Evolutionary conservation across 1,139 yeast genomes (phyloP), one percentile per base, ranked within the genome.

Genomic region (Meyerozyma sp.): DNA sequence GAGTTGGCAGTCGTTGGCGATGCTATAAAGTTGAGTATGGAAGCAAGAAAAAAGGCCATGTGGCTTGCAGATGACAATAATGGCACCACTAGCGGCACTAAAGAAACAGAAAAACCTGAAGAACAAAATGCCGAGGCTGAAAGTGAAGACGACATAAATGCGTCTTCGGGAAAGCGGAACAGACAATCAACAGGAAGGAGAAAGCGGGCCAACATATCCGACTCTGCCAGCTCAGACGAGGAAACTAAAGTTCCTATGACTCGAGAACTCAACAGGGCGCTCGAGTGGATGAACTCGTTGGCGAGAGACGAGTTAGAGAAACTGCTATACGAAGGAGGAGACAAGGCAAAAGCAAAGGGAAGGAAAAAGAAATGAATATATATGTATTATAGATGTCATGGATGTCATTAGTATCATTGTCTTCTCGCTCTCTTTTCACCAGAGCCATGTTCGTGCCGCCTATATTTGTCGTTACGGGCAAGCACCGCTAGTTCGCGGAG

Each of bases 211-310:
- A 34, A 34, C 8, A 34, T 34, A 10, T 34, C 37, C 26, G 37
- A 34, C 8, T 34, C 37, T 11, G 14, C 5, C 21, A 18, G 26
- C 11, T 18, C 25, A 11, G 37, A 34, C 13, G 37, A 16, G 10
- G 37, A 34, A 9, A 34, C 11, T 3, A 21, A 7, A 32, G 36
- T 34, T 5, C 26, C 25, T 5, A 16, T 34, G 11, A 34, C 37
- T 16, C 11, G 74, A 42, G 79, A 71, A 45, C 56, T 67, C 39
- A 64, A 68, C 25, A 59, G 82, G 43, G 79, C 79, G 23, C 54
- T 70, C 4, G 81, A 77, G 46, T 82, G 88, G 88, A 81, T 79
- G 25, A 82, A 82, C 52, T 71, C 80, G 7, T 62, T 69, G 14
- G 85, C 87, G 1, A 53, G 72, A 21, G 83, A 79, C 13, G 57